phyloP scores from a whole-genome alignment of 2,329 filamentous ascomycete species.

The Venturia pyrina region DNA sequence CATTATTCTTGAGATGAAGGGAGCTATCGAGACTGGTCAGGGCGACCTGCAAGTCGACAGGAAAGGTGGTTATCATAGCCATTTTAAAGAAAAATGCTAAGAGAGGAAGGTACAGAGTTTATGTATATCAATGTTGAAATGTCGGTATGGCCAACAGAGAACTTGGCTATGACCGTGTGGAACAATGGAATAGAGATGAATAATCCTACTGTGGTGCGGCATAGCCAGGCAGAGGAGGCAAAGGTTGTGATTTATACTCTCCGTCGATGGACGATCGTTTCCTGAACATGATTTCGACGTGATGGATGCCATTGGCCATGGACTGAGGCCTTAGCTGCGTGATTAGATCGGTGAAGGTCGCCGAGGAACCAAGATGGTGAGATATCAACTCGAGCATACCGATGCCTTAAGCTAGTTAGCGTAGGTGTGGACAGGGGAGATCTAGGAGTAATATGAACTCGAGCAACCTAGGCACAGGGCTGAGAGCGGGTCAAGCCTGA shows the following conservation, averaged over 20 bases:
- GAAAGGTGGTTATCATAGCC: not conserved
- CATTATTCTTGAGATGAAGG: not conserved
- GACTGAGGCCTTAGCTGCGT: not conserved
- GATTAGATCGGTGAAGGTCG: not conserved
- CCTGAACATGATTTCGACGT: not conserved
- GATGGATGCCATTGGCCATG: not conserved
- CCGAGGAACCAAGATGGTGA: not conserved
- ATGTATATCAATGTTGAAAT: not conserved
- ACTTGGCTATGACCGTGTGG: not conserved
- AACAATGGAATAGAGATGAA: not conserved
- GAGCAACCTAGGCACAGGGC: not conserved
- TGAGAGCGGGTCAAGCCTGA: no score
- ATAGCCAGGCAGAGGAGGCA: not conserved
- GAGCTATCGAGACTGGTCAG: not conserved
- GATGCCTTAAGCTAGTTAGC: not conserved
- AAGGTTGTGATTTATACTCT: not conserved
- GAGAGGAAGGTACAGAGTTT: not conserved
- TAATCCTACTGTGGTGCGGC: not conserved
- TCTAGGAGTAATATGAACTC: not conserved
- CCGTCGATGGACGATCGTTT: not conserved
- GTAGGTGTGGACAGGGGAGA: not conserved
- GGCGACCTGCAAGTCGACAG: not conserved
- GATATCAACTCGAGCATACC: not conserved
- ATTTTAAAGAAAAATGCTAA: not conserved
- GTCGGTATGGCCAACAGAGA: not conserved